A percentile compares a stretch with the other conserved stretches of the same genome.
Evolutionary conservation across 2,329 filamentous ascomycete species (phyloP).

Genomic region (Cordyceps sp.): DNA sequence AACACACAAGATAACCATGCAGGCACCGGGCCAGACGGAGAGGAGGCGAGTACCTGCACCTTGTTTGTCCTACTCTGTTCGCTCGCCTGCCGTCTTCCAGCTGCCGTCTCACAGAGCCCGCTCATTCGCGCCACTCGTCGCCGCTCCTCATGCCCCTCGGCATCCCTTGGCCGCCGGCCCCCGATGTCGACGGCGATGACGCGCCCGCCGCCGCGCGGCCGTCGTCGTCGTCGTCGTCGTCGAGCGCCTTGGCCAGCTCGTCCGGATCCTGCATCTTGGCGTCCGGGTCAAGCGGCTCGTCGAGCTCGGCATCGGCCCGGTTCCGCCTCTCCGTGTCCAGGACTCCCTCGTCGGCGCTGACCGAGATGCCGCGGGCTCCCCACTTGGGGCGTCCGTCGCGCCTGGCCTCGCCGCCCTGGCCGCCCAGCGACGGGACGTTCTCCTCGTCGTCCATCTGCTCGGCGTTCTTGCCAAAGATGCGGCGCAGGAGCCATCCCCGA

Average conservation of each 20-base stretch:
- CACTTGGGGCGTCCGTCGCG: constrained; percentile 32
- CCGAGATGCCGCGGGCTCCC: constrained; percentile 48
- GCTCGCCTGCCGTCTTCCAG: too few relatives aligned
- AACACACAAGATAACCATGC: too few relatives aligned
- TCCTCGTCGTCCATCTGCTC: constrained; percentile 42
- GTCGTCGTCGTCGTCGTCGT: constrained; percentile 43
- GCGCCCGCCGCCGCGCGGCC: constrained; percentile 21
- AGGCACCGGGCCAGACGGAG: too few relatives aligned
- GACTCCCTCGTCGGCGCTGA: constrained; percentile 47
- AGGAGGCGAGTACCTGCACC: too few relatives aligned
- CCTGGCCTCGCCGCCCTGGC: constrained; percentile 9
- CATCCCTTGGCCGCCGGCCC: constrained; percentile 10
- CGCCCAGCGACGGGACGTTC: constrained; percentile 30
- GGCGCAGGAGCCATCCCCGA: constrained; percentile 68
- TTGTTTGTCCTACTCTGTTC: too few relatives aligned
- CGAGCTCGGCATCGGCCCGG: constrained; percentile 26
- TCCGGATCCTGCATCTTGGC: constrained; percentile 52
- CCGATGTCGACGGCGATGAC: constrained; percentile 7
- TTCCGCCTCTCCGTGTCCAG: constrained; percentile 31
- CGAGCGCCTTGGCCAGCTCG: constrained; percentile 42
- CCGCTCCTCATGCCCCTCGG: constrained; percentile 26
- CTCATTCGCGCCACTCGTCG: constrained; percentile 27
- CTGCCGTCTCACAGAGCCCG: too few relatives aligned
- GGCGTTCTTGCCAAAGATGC: constrained; percentile 50
- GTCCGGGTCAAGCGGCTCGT: constrained; percentile 36